These are phyloP conservation scores for Chaetoceros tenuissimus DNA, from an alignment of 108 stramenopile genomes.

Conservation along the genomic window DNA sequence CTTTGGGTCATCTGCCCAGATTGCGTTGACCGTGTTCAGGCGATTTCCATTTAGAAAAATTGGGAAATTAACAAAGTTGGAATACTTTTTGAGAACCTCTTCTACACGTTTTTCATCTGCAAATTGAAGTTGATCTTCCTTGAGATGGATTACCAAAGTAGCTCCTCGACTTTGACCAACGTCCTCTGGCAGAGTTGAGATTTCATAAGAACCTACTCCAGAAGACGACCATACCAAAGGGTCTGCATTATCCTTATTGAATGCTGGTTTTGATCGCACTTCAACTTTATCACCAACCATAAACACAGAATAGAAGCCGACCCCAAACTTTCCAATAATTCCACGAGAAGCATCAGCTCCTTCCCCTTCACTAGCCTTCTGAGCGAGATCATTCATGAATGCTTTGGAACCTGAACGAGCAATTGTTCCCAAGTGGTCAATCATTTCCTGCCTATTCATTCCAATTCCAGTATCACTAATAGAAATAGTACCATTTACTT, in stretches of 20 bases:
- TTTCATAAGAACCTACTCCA: slow-evolving; percentile 78
- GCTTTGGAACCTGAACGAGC: slow-evolving; percentile 91
- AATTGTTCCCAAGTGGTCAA: slow-evolving; percentile 94
- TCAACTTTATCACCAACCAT: slow-evolving; percentile 91
- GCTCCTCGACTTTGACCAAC: slow-evolving; percentile 83
- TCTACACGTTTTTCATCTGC: slow-evolving; percentile 68
- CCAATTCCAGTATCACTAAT: slow-evolving; percentile 96
- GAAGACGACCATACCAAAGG: slow-evolving; percentile 77
- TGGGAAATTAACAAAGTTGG: slow-evolving; percentile 97
- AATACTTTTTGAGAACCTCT: slow-evolving; percentile 89
- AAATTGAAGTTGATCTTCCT: slow-evolving; percentile 79
- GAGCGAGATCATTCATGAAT: slow-evolving; percentile 68
- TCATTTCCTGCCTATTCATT: slow-evolving; percentile 86
- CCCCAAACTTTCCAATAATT: slow-evolving; percentile 97
- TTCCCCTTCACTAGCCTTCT: slow-evolving; percentile 26
- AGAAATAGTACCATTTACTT: slow-evolving; percentile 77
- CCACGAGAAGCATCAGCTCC: slow-evolving; percentile 35
- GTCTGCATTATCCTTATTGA: slow-evolving; percentile 2
- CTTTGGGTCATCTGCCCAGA: slow-evolving; percentile 90
- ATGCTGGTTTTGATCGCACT: slow-evolving; percentile 67
- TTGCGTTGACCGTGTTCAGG: slow-evolving; percentile 93
- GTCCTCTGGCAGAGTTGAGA: slow-evolving; percentile 40
- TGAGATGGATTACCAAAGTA: slow-evolving; percentile 81
- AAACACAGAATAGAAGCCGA: slow-evolving; percentile 96
- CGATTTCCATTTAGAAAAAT: slow-evolving; percentile 89